phyloP scores from a whole-genome alignment of 768 basidiomycete species.

The Collybia sordida region DNA sequence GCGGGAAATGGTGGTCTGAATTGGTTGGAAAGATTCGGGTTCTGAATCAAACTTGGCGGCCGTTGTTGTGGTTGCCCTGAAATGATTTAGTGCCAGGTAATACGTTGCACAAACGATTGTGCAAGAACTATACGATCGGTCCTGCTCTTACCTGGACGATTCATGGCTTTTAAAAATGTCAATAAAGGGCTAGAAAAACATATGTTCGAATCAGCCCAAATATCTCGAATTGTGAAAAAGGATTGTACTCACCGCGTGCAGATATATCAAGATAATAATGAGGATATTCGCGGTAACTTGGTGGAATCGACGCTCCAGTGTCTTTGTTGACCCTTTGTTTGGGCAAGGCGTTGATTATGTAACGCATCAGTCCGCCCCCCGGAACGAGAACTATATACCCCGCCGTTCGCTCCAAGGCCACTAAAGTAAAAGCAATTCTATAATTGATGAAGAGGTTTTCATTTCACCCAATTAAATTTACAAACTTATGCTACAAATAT shows the following conservation, averaged over 20 bases:
- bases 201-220: background rate
- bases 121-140: conserved; percentile 8
- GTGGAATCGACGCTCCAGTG: conserved; percentile 14
- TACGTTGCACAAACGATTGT: conserved; percentile 12
- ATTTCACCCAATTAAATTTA: no score
- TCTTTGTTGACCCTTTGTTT: conserved; percentile 46
- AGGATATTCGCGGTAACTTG: conserved; percentile 13
- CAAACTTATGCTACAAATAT: no score
- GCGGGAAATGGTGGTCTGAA: conserved; percentile 57
- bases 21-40: conserved; percentile 59
- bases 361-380: conserved; percentile 7
- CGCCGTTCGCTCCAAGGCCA: no score
- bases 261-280: conserved; percentile 11
- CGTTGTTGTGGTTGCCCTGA: conserved; percentile 81
- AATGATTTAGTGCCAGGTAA: conserved; percentile 24
- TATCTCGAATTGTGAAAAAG: background rate
- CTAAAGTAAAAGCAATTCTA: no score
- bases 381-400: no score
- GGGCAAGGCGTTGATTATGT: conserved; percentile 18
- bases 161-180: conserved; percentile 44
- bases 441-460: no score
- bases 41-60: conserved; percentile 71
- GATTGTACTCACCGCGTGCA: conserved; percentile 8
- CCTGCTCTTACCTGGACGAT: conserved; percentile 53
- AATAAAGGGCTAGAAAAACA: conserved; percentile 27